phyloP scores from a whole-genome alignment of 208 protist species.

The Leishmania major region DNA sequence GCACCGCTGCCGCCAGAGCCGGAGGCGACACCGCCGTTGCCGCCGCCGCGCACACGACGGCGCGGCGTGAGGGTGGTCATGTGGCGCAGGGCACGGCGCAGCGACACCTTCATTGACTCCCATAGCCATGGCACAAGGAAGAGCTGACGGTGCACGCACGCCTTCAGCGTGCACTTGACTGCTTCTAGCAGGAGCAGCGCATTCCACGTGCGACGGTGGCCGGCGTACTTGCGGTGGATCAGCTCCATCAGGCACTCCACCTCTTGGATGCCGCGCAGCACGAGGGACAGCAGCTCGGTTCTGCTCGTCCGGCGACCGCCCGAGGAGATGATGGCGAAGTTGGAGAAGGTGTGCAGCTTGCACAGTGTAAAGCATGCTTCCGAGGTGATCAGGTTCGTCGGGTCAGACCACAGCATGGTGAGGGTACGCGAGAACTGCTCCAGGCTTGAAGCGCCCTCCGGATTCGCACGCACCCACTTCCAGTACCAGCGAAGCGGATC shows the following conservation, averaged over 20 bases:
- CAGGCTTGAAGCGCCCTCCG: conserved; percentile 59
- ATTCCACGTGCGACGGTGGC: conserved; percentile 57
- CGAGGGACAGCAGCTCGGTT: conserved; percentile 42
- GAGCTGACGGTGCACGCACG: conserved; percentile 66
- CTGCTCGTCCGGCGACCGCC: conserved; percentile 32
- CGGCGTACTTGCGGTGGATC: conserved; percentile 54
- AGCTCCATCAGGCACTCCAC: conserved; percentile 72
- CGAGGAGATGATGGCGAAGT: conserved; percentile 51
- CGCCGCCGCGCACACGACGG: conserved; percentile 13
- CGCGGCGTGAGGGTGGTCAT: conserved; percentile 20
- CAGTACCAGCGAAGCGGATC: conserved; percentile 57
- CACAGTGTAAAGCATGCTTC: conserved; percentile 64
- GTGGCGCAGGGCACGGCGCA: conserved; percentile 32
- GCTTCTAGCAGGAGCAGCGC: conserved; percentile 57
- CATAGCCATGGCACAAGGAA: conserved; percentile 76
- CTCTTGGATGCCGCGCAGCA: conserved; percentile 46
- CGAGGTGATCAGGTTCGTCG: conserved; percentile 59
- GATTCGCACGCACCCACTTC: conserved; percentile 75
- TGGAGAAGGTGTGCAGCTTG: conserved; percentile 65
- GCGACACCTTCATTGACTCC: conserved; percentile 42
- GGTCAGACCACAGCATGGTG: conserved; percentile 64
- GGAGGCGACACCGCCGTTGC: conserved; percentile 7
- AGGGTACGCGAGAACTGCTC: conserved; percentile 72
- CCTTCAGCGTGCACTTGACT: conserved; percentile 66
- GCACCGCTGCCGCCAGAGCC: conserved; percentile 6